Evolutionary conservation across 495 filamentous ascomycete species (phyloP).

Genomic region (Aspergillus nanangensis): DNA sequence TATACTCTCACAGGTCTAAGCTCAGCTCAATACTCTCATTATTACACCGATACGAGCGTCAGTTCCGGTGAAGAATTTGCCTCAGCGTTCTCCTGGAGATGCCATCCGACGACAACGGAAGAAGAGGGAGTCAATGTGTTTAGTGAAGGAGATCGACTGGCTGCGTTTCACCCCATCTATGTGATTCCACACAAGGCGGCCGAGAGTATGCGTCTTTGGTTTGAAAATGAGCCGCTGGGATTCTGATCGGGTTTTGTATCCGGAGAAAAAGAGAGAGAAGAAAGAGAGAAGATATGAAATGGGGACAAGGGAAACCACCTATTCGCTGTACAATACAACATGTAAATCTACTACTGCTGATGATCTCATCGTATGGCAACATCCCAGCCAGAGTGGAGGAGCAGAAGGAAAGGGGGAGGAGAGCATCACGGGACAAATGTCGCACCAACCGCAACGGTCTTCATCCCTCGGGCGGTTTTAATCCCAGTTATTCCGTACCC

Average conservation of each 20-base stretch:
- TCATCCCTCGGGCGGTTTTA: too few species aligned
- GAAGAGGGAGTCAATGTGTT: constrained; percentile 42
- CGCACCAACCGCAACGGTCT: too few species aligned
- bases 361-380: too few species aligned
- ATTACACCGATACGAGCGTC: constrained; percentile 45
- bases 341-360: too few species aligned
- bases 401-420: too few species aligned
- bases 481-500: too few species aligned
- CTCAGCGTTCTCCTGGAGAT: constrained; percentile 64
- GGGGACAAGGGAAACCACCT: too few species aligned
- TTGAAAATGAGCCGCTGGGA: constrained; percentile 33
- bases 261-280: not conserved
- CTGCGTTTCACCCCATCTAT: constrained; percentile 75
- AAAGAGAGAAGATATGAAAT: too few species aligned
- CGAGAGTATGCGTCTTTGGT: constrained; percentile 60
- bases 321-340: too few species aligned
- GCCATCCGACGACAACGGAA: constrained; percentile 42
- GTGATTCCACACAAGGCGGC: constrained; percentile 71
- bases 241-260: too few species aligned
- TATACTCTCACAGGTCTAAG: constrained; percentile 87
- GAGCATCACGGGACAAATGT: too few species aligned
- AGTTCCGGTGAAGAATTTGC: constrained; percentile 31
- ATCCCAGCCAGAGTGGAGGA: too few species aligned
- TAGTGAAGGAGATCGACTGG: constrained; percentile 43
- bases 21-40: constrained; percentile 71